Evolutionary conservation across 2,329 filamentous ascomycete species (phyloP).

Genomic region (Didymosphaeria variabile): DNA sequence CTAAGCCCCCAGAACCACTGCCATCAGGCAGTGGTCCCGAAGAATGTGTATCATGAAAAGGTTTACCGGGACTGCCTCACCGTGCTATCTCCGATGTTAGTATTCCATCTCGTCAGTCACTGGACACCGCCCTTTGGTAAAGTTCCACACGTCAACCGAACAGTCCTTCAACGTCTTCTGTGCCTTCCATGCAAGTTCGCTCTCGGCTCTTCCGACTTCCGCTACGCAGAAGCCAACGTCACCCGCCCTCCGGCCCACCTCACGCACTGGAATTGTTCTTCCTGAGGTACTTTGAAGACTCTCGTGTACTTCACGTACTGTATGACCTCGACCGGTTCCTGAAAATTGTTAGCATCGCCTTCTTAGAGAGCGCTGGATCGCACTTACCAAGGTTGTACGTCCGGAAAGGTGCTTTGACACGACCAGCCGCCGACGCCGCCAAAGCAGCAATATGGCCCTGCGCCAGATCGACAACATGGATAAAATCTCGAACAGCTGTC

Average conservation of each 20-base stretch:
- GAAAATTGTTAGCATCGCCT: slow-evolving; percentile 22
- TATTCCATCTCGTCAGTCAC: slow-evolving; percentile 18
- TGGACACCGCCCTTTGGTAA: slow-evolving; percentile 41
- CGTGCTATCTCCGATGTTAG: slow-evolving; percentile 19
- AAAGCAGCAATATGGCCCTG: slow-evolving; percentile 71
- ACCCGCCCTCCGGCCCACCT: slow-evolving; percentile 50
- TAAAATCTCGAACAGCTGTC: slow-evolving; percentile 73
- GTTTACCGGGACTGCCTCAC: slow-evolving; percentile 6
- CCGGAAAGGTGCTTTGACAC: slow-evolving; percentile 45
- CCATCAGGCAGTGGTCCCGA: slow-evolving; percentile 22
- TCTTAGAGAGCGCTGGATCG: neutral
- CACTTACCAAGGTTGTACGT: slow-evolving; percentile 52
- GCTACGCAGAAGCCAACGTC: slow-evolving; percentile 55
- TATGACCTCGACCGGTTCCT: slow-evolving; percentile 54
- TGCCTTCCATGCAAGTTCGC: slow-evolving; percentile 51
- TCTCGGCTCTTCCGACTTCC: slow-evolving; percentile 49
- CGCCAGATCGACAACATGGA: slow-evolving; percentile 72
- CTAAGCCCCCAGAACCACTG: slow-evolving; percentile 19
- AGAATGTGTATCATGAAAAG: slow-evolving; percentile 10
- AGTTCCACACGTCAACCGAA: slow-evolving; percentile 52
- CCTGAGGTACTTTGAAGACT: slow-evolving; percentile 50
- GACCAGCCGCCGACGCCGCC: slow-evolving; percentile 44
- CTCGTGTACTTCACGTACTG: slow-evolving; percentile 54
- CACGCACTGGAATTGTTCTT: slow-evolving; percentile 46
- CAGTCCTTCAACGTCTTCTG: slow-evolving; percentile 49